Evolutionary conservation across 1,284 basidiomycete species (phyloP), one percentile per base, ranked within the genome.

Genomic region (Pterula multifida): DNA sequence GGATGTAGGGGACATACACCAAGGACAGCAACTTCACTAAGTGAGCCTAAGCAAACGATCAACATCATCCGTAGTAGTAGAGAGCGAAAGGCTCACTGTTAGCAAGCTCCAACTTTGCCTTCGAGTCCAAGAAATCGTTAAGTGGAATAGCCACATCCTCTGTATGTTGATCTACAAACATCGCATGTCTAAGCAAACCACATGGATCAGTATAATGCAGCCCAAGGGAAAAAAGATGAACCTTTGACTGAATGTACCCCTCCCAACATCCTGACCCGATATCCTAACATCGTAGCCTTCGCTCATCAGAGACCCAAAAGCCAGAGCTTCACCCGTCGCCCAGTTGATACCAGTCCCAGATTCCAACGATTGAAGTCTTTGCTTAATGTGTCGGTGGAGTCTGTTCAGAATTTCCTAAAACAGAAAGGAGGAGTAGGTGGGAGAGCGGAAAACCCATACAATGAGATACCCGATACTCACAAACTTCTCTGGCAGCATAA

Each of bases 171-270:
- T 94, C 81, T 1, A 93, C 87, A 21, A 93, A 68, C 87, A 93
- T 91, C 0, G 89, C 90, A 65, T 95, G 91, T 23, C 39, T 42
- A 42, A 19, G 9, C 39, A 15, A 6, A 15, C 28, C 28, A 32
- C 28, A 32, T 32, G 28, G 28, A 32, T 25, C 3, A 49, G 39
- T 22, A 26, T 3, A 17, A 21, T 17, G 24, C 36, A 45, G 17
- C 6, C 42, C 42, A 17, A 17, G n/a, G 24, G 17, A 11, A 15
- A 32, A 79, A 78, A 11, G 17, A 17, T 17, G 4, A 9, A 42
- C 39, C 90, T 73, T 55, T 94, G 90, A 55, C 87, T 90, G 65
- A 94, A 94, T 2, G 89, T 94, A 1, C 90, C 90, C 35, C 90
- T 65, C 0, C 90, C 91, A 0, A 91, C 89, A 60, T 94, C 91